phyloP scores from a whole-genome alignment of 179 eudicot genomes.

The Beta macrorhiza region DNA sequence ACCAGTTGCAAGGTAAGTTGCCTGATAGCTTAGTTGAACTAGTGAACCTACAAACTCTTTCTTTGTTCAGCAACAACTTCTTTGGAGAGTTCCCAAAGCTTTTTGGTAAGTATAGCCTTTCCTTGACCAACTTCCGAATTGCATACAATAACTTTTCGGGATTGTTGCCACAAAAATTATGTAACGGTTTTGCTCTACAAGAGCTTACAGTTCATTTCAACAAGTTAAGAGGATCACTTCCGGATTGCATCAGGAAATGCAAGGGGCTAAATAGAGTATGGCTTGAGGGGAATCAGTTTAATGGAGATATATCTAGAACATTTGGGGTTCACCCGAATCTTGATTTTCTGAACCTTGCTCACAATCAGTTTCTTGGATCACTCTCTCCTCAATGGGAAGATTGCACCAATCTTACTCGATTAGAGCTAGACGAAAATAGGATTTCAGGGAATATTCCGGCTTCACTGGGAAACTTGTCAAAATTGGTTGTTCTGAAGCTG shows the following conservation, averaged over 20 bases:
- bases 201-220: slow-evolving; percentile 48
- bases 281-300: slow-evolving; percentile 57
- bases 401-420: slow-evolving; percentile 39
- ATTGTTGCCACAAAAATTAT: slow-evolving; percentile 46
- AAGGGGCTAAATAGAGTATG: slow-evolving; percentile 45
- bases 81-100: slow-evolving; percentile 48
- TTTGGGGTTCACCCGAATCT: slow-evolving; percentile 64
- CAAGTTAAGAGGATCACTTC: slow-evolving; percentile 53
- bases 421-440: slow-evolving; percentile 48
- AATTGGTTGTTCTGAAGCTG: slow-evolving; percentile 41
- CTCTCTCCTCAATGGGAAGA: slow-evolving; percentile 53
- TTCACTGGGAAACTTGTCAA: slow-evolving; percentile 43
- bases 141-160: slow-evolving; percentile 65
- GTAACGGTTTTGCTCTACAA: slow-evolving; percentile 44
- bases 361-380: slow-evolving; percentile 51
- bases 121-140: slow-evolving; percentile 44
- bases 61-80: slow-evolving; percentile 46
- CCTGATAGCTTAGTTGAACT: slow-evolving; percentile 46
- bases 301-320: slow-evolving; percentile 48
- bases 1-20: slow-evolving; percentile 46
- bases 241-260: slow-evolving; percentile 68
- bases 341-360: slow-evolving; percentile 38
- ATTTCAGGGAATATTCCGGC: slow-evolving; percentile 55
- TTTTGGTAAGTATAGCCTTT: slow-evolving; percentile 40
- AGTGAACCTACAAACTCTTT: slow-evolving; percentile 32